Evolutionary conservation across 139 green algal species (phyloP).

Genomic region (Tetratostichococcus sp.): DNA sequence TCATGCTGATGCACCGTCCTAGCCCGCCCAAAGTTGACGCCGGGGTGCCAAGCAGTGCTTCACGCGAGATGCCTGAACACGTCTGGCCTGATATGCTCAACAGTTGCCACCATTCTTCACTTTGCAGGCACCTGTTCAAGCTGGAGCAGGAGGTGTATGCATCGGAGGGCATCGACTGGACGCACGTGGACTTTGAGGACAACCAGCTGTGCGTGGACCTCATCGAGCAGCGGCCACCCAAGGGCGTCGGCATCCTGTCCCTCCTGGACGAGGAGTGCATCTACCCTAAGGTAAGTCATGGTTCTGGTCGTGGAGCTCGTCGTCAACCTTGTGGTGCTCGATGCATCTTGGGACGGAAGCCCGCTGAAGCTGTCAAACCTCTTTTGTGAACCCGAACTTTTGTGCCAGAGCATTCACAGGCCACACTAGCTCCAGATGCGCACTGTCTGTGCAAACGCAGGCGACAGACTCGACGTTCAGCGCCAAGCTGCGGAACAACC

Average conservation of each 20-base stretch:
- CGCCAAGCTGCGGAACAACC: conserved; percentile 40
- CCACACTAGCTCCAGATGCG: too few species aligned
- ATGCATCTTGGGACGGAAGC: too few species aligned
- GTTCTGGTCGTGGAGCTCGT: too few species aligned
- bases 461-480: conserved; percentile 43
- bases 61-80: too few species aligned
- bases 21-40: too few species aligned
- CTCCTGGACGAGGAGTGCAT: conserved; percentile 87
- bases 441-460: conserved; percentile 4
- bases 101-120: neutral
- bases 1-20: too few species aligned
- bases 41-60: too few species aligned
- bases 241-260: conserved; percentile 73
- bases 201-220: conserved; percentile 90
- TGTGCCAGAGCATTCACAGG: neutral
- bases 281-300: conserved; percentile 70
- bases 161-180: conserved; percentile 89
- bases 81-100: too few species aligned
- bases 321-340: too few species aligned
- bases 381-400: conserved; percentile 23
- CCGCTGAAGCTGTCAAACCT: too few species aligned
- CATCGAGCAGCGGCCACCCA: conserved; percentile 63
- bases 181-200: conserved; percentile 90
- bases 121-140: conserved; percentile 65
- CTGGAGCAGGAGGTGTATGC: conserved; percentile 90